Base-by-base conservation (phyloP, 2,329 filamentous ascomycete genomes). In the Penicillium sp. region DNA sequence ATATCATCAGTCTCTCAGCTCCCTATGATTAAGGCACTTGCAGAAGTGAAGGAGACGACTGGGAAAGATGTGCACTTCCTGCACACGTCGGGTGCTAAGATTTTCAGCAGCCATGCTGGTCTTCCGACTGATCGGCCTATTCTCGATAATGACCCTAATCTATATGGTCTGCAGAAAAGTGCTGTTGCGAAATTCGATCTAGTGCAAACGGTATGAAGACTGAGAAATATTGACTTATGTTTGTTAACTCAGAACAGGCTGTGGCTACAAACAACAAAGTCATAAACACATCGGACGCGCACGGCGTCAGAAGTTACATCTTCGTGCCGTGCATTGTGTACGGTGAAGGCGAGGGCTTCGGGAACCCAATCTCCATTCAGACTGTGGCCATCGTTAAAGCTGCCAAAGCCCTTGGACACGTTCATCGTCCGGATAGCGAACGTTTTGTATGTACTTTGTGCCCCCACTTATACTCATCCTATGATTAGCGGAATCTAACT, bases 271-370 rank as follows among this genome's bases (percentile, higher is more conserved):
- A 83, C 58, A 75, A 71, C 39, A 67, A 59, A 0, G 71, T 84
- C 8, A 79, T 83, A 38, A 80, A 83, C 17, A 69, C 73, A 5
- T 75, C 76, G 5, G 77, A 81, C 25, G 64, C 64, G 11, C 59
- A 75, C 14, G 80, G 79, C 0, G 80, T 85, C 3, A 73, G 72
- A 34, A 79, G 76, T 58, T 85, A 85, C 62, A 78, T 85, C n/a
- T 84, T 85, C 66, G 72, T 71, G 0, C 83, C 83, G 0, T 85
- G 83, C 63, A 79, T 85, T 31, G 83, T 85, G 14, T 84, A 82
- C 62, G 82, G 82, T 6, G 70, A 77, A 55, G 79, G 81, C 3
- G 75, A 79, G 58, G 82, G 82, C 0, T 83, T 83, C 57, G 81
- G 82, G 1, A 83, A 84, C 61, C 61, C 57, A 1, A 81, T 81